Evolutionary conservation across 257 asterid species (phyloP).

Genomic region (Nicotiana attenuata): DNA sequence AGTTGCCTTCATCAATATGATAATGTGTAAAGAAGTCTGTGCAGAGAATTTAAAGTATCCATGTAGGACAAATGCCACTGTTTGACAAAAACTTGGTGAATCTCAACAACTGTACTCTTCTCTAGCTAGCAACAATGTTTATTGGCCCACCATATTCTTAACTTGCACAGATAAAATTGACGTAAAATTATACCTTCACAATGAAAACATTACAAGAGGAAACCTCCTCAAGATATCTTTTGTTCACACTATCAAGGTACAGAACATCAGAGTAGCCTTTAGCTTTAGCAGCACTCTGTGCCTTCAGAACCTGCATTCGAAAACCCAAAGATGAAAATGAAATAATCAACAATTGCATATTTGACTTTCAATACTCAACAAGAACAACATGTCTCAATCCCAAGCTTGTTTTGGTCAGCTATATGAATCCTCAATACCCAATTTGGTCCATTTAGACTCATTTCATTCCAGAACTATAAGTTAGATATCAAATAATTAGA

Average conservation of each 20-base stretch:
- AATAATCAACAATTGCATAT: background rate
- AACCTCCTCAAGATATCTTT: constrained; percentile 86
- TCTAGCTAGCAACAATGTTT: no score
- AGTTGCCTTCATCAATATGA: background rate
- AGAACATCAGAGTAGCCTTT: constrained; percentile 91
- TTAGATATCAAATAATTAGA: background rate
- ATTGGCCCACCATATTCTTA: no score
- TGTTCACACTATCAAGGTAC: constrained; percentile 74
- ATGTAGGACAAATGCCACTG: no score
- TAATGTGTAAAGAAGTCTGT: background rate
- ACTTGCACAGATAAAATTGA: background rate
- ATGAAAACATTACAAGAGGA: constrained; percentile 92
- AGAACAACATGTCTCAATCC: background rate
- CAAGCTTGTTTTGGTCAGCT: background rate
- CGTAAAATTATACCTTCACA: constrained; percentile 57
- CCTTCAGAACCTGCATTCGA: constrained; percentile 62
- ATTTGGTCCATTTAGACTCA: background rate
- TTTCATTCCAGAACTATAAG: background rate
- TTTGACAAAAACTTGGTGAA: no score
- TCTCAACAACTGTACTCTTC: no score
- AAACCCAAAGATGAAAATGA: background rate
- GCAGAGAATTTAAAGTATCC: no score
- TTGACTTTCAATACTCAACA: background rate
- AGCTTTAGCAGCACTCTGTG: constrained; percentile 91
- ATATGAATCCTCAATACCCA: constrained; percentile 2